Conservation (phyloP, 495 filamentous ascomycete genomes). For the Tuber calosporum region DNA sequence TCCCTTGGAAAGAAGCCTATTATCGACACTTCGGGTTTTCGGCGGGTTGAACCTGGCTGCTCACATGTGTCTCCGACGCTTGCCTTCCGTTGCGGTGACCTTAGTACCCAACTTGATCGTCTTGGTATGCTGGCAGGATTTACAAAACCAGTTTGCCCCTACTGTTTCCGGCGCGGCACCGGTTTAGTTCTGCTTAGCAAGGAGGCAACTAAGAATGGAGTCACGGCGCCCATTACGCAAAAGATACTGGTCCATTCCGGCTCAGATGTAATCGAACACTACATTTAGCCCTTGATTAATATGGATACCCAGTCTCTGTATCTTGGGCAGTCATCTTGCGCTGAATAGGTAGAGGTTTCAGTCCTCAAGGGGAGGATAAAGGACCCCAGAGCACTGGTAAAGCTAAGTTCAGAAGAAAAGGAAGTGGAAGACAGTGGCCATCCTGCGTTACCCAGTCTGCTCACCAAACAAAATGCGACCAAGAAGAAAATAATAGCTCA, state of each 20-base stretch:
- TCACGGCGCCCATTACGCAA: neutral
- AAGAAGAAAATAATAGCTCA: neutral
- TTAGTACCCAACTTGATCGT: neutral
- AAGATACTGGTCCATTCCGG: neutral
- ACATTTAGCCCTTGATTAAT: neutral
- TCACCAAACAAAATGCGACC: neutral
- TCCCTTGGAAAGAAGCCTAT: slow-evolving; percentile 1
- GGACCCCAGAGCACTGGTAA: neutral
- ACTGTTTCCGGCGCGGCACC: neutral
- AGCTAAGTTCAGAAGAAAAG: neutral
- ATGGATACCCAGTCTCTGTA: neutral
- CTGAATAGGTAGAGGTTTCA: neutral
- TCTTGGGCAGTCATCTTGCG: neutral
- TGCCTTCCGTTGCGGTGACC: neutral
- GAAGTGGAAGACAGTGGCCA: neutral
- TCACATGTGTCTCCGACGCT: neutral
- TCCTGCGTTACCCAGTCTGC: neutral
- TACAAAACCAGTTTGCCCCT: neutral
- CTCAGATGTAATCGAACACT: neutral
- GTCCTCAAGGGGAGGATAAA: neutral
- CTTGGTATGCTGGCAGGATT: slow-evolving; percentile 2
- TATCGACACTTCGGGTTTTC: neutral
- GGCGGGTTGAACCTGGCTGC: neutral
- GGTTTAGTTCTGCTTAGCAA: neutral
- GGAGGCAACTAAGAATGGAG: neutral